Evolutionary conservation across 2,329 filamentous ascomycete species (phyloP).

Genomic region (Arthrobotrys megalospora): DNA sequence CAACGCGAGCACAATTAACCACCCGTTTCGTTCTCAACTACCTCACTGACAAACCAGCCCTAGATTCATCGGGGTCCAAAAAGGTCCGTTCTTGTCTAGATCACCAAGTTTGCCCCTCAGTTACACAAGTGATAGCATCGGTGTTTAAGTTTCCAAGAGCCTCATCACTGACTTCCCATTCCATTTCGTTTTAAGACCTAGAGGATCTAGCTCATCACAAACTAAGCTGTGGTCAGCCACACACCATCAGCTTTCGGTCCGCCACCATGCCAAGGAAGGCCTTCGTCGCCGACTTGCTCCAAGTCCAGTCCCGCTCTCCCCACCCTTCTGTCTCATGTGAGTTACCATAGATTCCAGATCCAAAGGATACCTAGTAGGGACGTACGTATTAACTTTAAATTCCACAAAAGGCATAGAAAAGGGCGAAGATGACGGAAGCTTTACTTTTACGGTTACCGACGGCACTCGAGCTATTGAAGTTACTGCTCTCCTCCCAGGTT

Average conservation of each 20-base stretch:
- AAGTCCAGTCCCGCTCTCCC: constrained; percentile 54
- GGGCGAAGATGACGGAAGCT: constrained; percentile 80
- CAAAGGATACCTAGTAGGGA: not conserved
- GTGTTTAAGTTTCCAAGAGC: not conserved
- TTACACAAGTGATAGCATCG: too few relatives aligned
- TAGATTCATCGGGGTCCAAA: not conserved
- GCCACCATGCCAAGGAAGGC: constrained; percentile 63
- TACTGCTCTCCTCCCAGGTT: constrained; percentile 68
- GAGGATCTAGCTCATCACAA: not conserved
- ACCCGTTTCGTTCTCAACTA: constrained; percentile 17
- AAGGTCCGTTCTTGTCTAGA: not conserved
- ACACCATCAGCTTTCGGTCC: not conserved
- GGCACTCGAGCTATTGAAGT: constrained; percentile 66
- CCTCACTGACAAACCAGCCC: constrained; percentile 4
- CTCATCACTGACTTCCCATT: not conserved
- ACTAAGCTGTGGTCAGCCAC: constrained; percentile 4
- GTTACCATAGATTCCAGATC: not conserved
- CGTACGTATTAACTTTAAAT: not conserved
- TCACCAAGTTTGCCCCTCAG: not conserved
- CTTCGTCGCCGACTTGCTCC: constrained; percentile 63
- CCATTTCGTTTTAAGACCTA: not conserved
- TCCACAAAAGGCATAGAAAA: constrained; percentile 69
- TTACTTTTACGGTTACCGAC: constrained; percentile 74
- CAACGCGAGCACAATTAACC: constrained; percentile 23
- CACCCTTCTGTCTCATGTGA: constrained; percentile 51